Evolutionary conservation across 768 basidiomycete species (phyloP), one percentile per base, ranked within the genome.

Genomic region (Tubosaeta brunneosetosa): DNA sequence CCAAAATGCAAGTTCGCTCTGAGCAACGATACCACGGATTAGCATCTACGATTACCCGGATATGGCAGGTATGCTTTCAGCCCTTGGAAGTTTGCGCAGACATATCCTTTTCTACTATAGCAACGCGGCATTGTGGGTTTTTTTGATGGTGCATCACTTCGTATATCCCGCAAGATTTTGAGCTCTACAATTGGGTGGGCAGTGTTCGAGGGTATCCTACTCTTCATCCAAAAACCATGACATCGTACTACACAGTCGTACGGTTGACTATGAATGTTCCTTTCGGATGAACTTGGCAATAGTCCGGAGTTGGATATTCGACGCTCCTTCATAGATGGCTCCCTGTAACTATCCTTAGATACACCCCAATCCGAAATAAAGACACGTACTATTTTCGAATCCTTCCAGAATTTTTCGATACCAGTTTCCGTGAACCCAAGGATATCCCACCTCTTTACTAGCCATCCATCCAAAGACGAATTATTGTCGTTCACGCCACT

Each of bases 241-340:
- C 6, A 32, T 45, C 33, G 17, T 44, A 19, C 22, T 22, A 22
- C 22, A 22, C 22, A 3, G 22, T 2, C 22, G 22, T 22, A 22
- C 22, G 22, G 22, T 22, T 22, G 22, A 53, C 56, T 66, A 88
- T 62, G 88, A 85, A 61, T 91, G 83, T 64, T 92, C 78, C 71
- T 90, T 91, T 69, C 93, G 88, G 50, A 95, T 80, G 55, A 88
- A 84, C 72, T 88, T 95, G 5, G 94, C 91, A 61, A 99, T 97
- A 0, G 97, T 99, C 71, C 94, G 86, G 32, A 97, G 75, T 68
- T 98, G 95, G 53, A 99, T 98, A 68, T 98, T 99, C n/a, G 88
- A 92, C 40, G 95, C 97, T 36, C 95, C 93, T 64, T 94, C 91
- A 61, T 93, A 93, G 48, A 93, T 92, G 2, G 90, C 88, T 26